phyloP scores from a whole-genome alignment of 768 basidiomycete species.

The Russula compacta region DNA sequence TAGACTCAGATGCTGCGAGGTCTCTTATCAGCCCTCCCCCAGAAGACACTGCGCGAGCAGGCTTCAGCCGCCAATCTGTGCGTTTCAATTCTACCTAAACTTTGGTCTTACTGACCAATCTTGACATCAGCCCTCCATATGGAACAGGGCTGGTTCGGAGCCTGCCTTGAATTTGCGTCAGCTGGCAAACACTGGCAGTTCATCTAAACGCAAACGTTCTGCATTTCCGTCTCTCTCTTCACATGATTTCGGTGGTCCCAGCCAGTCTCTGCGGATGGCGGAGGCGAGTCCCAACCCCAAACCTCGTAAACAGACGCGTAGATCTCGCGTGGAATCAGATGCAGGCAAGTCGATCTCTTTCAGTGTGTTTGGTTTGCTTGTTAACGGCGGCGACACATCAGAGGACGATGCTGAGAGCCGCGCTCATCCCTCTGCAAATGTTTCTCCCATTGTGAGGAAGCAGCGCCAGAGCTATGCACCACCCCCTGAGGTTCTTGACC shows the following conservation, averaged over 20 bases:
- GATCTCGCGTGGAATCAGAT: not conserved
- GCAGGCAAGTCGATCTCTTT: slow-evolving; percentile 3
- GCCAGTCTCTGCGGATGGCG: slow-evolving; percentile 15
- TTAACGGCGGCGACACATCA: not conserved
- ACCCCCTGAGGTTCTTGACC: slow-evolving; percentile 19
- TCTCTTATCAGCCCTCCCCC: slow-evolving; percentile 20
- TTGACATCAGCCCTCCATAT: slow-evolving; percentile 13
- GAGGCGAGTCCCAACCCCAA: slow-evolving; percentile 54
- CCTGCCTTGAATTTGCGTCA: slow-evolving; percentile 12
- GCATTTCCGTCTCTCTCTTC: slow-evolving; percentile 17
- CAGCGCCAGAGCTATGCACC: slow-evolving; percentile 19
- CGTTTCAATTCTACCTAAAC: slow-evolving; percentile 13
- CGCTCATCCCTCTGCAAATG: not conserved
- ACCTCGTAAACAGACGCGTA: slow-evolving; percentile 39
- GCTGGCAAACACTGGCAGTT: not conserved
- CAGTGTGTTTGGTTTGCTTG: not conserved
- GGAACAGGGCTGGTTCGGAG: slow-evolving; percentile 19
- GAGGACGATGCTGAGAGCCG: not conserved
- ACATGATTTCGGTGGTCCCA: slow-evolving; percentile 9
- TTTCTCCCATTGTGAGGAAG: not conserved
- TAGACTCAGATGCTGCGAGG: slow-evolving; percentile 15
- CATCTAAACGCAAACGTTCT: slow-evolving; percentile 35
- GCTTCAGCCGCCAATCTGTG: slow-evolving; percentile 2
- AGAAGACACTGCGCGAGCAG: slow-evolving; percentile 1
- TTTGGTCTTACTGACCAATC: not conserved